Evolutionary conservation across 106 monocot species (phyloP).

Genomic region (Acorus gramineus): DNA sequence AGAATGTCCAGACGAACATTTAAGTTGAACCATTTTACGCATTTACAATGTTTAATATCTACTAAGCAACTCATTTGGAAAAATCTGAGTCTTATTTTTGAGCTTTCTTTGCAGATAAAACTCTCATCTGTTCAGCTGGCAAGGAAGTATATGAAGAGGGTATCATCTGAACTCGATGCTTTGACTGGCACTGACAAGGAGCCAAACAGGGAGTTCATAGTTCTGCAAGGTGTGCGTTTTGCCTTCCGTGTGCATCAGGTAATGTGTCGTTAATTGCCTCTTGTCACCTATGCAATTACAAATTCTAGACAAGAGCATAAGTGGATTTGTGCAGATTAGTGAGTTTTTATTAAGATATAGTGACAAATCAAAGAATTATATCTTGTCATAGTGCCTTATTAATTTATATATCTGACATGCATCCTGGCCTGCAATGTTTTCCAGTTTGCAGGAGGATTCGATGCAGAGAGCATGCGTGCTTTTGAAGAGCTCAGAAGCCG

Average conservation of each 20-base stretch:
- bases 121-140: constrained; percentile 87
- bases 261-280: neutral
- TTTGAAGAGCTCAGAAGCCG: constrained; percentile 89
- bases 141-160: constrained; percentile 93
- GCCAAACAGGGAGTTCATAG: constrained; percentile 79
- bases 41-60: too few relatives aligned
- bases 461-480: constrained; percentile 77
- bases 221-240: constrained; percentile 90
- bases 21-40: too few relatives aligned
- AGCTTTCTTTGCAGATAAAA: constrained; percentile 52
- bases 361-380: neutral
- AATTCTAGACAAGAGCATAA: too few relatives aligned
- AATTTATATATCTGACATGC: neutral
- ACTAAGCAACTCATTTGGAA: neutral
- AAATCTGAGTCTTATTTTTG: neutral
- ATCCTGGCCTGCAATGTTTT: neutral
- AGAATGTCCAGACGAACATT: too few relatives aligned
- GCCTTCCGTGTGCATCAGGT: constrained; percentile 98
- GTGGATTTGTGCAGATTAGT: too few relatives aligned
- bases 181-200: constrained; percentile 64
- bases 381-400: neutral
- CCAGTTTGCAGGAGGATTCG: constrained; percentile 94
- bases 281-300: neutral
- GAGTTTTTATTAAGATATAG: too few relatives aligned
- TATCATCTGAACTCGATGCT: constrained; percentile 75